Percentiles rank a stretch among this genome's conserved stretches.
phyloP scores from a whole-genome alignment of 345 rosid genomes.

The Microthlaspi erraticum region DNA sequence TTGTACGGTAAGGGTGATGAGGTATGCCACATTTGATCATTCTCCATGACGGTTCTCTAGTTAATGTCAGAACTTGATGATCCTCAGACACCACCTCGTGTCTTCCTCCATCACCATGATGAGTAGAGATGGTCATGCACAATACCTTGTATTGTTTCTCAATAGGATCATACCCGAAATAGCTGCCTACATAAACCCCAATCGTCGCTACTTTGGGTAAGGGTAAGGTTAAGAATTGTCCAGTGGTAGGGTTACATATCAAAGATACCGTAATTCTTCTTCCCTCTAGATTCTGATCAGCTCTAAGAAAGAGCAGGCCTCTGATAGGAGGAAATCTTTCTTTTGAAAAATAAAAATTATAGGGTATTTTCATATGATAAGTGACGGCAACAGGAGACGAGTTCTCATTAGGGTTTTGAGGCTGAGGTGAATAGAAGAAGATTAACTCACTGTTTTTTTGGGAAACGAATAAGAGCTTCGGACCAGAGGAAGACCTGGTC shows the following conservation, averaged over 20 bases:
- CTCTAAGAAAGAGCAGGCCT: not conserved
- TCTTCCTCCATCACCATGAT: not conserved
- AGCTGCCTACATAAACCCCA: not conserved
- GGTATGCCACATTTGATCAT: not conserved
- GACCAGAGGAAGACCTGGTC: not conserved
- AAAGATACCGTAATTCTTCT: not conserved
- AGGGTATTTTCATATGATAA: not conserved
- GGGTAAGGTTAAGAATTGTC: not conserved
- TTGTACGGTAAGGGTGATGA: not conserved
- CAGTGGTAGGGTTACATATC: constrained; percentile 18
- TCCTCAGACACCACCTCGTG: not conserved
- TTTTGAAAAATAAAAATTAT: not conserved
- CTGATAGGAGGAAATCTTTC: not conserved
- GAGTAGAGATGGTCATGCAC: not conserved
- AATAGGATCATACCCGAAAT: not conserved
- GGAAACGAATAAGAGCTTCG: not conserved
- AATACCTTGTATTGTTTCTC: constrained; percentile 1
- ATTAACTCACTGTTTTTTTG: not conserved
- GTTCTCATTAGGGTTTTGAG: not conserved
- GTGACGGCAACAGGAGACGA: not conserved
- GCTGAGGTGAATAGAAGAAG: constrained; percentile 5
- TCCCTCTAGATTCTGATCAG: not conserved
- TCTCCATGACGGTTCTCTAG: not conserved
- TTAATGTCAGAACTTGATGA: constrained; percentile 10
- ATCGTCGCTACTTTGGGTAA: not conserved